phyloP scores from a whole-genome alignment of 2,329 filamentous ascomycete genomes.

The Diaporthe batatas region DNA sequence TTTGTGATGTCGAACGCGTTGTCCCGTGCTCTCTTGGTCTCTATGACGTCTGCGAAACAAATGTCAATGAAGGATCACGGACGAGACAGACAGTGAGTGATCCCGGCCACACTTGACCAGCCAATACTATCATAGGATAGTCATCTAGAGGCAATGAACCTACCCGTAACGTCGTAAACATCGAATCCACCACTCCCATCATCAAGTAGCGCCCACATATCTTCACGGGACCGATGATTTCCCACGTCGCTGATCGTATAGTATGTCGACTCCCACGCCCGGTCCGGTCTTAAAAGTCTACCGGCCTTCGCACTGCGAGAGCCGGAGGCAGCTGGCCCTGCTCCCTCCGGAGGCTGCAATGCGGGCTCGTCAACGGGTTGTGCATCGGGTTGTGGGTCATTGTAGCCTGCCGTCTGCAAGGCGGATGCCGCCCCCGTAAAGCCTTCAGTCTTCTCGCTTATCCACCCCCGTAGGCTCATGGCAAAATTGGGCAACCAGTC shows the following conservation, averaged over 20 bases:
- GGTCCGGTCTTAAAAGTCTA: too few relatives aligned
- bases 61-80: neutral
- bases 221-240: neutral
- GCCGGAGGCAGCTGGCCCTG: neutral
- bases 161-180: constrained; percentile 15
- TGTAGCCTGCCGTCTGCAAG: neutral
- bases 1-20: neutral
- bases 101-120: fast-evolving
- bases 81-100: too few relatives aligned
- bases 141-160: neutral
- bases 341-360: neutral
- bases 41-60: neutral
- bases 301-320: neutral
- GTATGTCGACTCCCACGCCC: neutral
- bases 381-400: neutral
- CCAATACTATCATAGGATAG: too few relatives aligned
- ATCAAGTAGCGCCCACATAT: neutral
- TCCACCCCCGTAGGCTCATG: neutral
- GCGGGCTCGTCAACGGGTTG: neutral
- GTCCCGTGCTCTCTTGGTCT: neutral
- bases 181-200: neutral
- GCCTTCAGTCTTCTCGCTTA: neutral
- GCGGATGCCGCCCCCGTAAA: neutral
- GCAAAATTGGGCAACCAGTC: constrained; percentile 9
- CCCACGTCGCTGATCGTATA: constrained; percentile 1